Conservation (phyloP, 108 stramenopile genomes). For the Skeletonema grethae region DNA sequence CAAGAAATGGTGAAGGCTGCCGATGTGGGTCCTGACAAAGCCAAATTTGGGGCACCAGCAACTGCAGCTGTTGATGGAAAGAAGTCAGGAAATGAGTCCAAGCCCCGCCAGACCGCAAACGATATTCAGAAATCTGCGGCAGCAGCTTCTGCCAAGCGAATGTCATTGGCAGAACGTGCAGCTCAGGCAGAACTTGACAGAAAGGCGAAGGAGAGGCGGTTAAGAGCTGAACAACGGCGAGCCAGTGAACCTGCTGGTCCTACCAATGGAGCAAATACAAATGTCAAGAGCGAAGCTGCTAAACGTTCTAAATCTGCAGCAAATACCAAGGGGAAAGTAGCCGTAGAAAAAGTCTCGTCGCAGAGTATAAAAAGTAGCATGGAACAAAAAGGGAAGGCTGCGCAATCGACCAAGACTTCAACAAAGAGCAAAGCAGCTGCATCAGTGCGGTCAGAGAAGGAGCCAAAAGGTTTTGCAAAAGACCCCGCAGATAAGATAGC, state of each 20-base stretch:
- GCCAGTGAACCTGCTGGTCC: not conserved
- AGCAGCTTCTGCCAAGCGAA: conserved; percentile 1
- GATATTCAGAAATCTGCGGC: conserved; percentile 9
- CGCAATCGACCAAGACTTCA: not conserved
- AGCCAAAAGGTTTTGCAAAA: not conserved
- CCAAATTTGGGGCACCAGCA: conserved; percentile 1
- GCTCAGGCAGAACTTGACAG: conserved; percentile 8
- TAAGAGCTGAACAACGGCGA: not conserved
- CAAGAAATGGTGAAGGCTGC: conserved; percentile 31
- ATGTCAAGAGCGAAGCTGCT: not conserved
- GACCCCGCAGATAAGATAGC: not conserved
- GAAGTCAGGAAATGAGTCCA: not conserved
- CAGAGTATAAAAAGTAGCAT: not conserved
- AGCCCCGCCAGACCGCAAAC: not conserved
- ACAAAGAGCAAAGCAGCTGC: not conserved
- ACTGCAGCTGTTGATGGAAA: conserved; percentile 1
- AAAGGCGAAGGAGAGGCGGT: not conserved
- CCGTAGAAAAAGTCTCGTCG: not conserved
- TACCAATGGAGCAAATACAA: not conserved
- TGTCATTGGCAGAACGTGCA: conserved; percentile 12
- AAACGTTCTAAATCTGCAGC: not conserved
- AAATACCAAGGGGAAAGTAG: not conserved
- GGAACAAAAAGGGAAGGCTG: not conserved
- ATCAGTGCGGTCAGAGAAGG: not conserved
- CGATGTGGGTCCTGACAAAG: not conserved